Conservation (phyloP, 202 grass and related monocot species). For the Setaria viridis region DNA sequence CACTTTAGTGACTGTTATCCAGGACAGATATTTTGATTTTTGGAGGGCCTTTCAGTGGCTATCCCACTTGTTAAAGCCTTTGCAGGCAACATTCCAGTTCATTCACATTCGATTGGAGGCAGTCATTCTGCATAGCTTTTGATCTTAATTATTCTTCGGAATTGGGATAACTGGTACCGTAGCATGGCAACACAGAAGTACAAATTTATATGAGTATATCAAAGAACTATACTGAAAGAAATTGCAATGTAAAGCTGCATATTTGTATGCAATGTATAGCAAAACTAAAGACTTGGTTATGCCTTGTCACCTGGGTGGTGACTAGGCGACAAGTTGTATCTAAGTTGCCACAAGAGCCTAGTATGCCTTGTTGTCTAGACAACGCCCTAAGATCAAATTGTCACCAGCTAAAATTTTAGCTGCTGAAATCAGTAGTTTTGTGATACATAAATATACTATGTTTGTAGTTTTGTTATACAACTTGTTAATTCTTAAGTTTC, state of each 20-base stretch:
- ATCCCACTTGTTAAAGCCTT: conserved; percentile 23
- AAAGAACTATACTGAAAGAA: too few relatives aligned
- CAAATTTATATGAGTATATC: not conserved
- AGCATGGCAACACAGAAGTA: not conserved
- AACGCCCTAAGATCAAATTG: not conserved
- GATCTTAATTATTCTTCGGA: not conserved
- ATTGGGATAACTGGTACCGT: not conserved
- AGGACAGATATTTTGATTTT: not conserved
- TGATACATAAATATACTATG: not conserved
- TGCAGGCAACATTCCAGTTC: not conserved
- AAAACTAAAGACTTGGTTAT: not conserved
- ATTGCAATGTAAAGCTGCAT: not conserved
- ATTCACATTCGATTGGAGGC: not conserved
- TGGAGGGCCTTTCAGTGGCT: not conserved
- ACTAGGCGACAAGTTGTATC: not conserved
- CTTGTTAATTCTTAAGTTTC: too few relatives aligned
- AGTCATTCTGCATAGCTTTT: conserved; percentile 3
- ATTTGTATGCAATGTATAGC: not conserved
- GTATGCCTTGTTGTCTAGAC: not conserved
- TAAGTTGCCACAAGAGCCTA: not conserved
- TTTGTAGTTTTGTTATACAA: not conserved
- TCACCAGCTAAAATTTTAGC: not conserved
- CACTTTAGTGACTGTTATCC: conserved; percentile 2
- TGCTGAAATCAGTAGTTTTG: not conserved
- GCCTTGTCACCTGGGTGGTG: not conserved